These are phyloP conservation scores for Friedmanniomyces endolithicus DNA, from an alignment of 495 filamentous ascomycete species.

Conservation along the genomic window DNA sequence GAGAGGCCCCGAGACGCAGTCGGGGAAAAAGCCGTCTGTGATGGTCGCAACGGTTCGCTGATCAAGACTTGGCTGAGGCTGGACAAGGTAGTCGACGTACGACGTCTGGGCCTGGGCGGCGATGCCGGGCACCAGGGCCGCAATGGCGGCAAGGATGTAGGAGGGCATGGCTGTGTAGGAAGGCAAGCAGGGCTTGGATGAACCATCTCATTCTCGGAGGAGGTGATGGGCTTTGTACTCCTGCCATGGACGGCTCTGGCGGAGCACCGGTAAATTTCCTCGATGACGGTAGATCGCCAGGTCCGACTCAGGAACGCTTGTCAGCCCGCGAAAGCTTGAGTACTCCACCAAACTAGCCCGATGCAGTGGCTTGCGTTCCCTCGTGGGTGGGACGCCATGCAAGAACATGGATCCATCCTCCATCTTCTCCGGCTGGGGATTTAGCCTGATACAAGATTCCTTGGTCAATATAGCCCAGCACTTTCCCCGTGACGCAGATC, in stretches of 20 bases:
- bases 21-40: constrained; percentile 13
- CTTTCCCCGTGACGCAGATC: too few relatives aligned
- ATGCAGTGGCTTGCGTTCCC: background rate
- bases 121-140: constrained; percentile 7
- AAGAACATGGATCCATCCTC: background rate
- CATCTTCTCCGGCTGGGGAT: background rate
- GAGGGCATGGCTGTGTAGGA: background rate
- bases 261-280: background rate
- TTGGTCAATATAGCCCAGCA: too few relatives aligned
- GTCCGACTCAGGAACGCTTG: background rate
- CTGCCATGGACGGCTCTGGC: background rate
- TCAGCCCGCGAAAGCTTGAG: background rate
- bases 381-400: background rate
- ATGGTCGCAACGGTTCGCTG: constrained; percentile 3
- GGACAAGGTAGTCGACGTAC: constrained; percentile 1
- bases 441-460: background rate
- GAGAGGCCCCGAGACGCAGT: constrained; percentile 25
- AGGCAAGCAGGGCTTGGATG: background rate
- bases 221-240: background rate
- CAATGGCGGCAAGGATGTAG: background rate
- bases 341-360: background rate
- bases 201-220: background rate
- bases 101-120: constrained; percentile 9
- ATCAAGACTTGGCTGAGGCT: constrained; percentile 9
- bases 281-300: background rate